phyloP scores from a whole-genome alignment of 352 stramenopile species.

The Pythium sukuiense region DNA sequence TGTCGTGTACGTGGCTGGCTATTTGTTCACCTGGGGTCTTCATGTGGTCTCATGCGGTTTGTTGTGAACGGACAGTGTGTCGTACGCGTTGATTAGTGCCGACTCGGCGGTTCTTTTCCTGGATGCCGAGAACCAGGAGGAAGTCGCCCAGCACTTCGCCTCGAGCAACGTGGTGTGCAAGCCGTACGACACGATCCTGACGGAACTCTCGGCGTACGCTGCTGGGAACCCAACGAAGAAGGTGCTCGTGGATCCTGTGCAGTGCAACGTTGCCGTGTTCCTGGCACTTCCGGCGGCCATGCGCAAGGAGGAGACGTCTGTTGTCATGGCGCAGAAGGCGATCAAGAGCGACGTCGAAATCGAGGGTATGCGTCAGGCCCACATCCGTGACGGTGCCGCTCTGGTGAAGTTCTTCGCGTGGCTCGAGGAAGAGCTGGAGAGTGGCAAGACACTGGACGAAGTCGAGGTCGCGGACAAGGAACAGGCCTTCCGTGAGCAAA shows the following conservation, averaged over 20 bases:
- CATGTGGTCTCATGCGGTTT: slow-evolving; percentile 1
- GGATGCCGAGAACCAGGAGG: slow-evolving; percentile 70
- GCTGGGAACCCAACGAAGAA: slow-evolving; percentile 51
- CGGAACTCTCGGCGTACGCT: slow-evolving; percentile 48
- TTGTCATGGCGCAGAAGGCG: slow-evolving; percentile 85
- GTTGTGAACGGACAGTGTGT: slow-evolving; percentile 44
- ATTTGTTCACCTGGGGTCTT: background rate
- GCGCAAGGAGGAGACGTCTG: slow-evolving; percentile 72
- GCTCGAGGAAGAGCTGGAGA: slow-evolving; percentile 80
- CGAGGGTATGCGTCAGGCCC: slow-evolving; percentile 92
- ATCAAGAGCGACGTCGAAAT: slow-evolving; percentile 96
- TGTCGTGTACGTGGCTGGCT: slow-evolving; percentile 86
- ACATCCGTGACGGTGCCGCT: slow-evolving; percentile 95
- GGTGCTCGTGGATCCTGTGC: slow-evolving; percentile 73
- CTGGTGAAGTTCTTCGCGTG: slow-evolving; percentile 95
- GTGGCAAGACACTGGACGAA: slow-evolving; percentile 68
- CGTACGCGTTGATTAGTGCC: slow-evolving; percentile 93
- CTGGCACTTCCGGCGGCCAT: slow-evolving; percentile 67
- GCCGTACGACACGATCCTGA: slow-evolving; percentile 55
- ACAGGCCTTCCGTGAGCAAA: slow-evolving; percentile 81
- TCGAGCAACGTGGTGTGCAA: slow-evolving; percentile 62
- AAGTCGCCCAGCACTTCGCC: slow-evolving; percentile 50
- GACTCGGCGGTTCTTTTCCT: slow-evolving; percentile 92
- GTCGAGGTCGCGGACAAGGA: slow-evolving; percentile 92
- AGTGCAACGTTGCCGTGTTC: slow-evolving; percentile 87